Evolutionary conservation across 2,329 filamentous ascomycete species (phyloP), one percentile per base, ranked within the genome.

Genomic region (Aspergillus fijiensis): DNA sequence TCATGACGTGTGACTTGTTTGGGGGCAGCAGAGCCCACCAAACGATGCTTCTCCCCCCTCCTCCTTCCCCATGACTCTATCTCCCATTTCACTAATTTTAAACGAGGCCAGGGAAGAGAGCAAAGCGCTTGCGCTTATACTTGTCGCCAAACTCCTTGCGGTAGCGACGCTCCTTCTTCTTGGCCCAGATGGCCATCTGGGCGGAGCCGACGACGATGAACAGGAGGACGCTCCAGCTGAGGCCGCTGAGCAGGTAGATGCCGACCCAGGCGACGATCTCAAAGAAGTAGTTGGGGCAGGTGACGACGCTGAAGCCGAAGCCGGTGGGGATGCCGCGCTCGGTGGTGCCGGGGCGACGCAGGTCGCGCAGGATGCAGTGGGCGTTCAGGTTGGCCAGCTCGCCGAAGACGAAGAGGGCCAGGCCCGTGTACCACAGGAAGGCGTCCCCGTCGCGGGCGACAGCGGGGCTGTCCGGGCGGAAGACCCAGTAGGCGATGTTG

Each of bases 251-350:
- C 49, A 96, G 74, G 67, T 90, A 88, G 58, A 98, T 83, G 27
- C 92, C 93, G 31, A 90, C 69, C 95, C 95, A 99, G 0, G 93
- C 87, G 42, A 96, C 76, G 6, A 90, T 83, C 74, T 99, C 95
- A 69, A 96, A 98, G 81, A 96, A 86, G 81, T 99, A 99, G 81
- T 99, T 99, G 48, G 95, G 95, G 80, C 93, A 96, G 12, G 95
- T 99, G 55, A 99, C 94, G 39, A 91, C 79, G 65, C 81, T 82
- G 77, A 97, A 98, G 31, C 93, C 91, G 60, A 94, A 86, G 27
- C 95, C 95, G 59, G 82, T 82, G 1, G 95, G 95, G 64, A 99
- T 96, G 68, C 92, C 92, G 61, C 94, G 86, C 74, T 96, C 92
- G 1, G 90, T 94, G 65, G 89, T 90, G 58, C 93, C 93, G 0